phyloP scores from a whole-genome alignment of 1,284 basidiomycete genomes.

The Inonotus obliquus region DNA sequence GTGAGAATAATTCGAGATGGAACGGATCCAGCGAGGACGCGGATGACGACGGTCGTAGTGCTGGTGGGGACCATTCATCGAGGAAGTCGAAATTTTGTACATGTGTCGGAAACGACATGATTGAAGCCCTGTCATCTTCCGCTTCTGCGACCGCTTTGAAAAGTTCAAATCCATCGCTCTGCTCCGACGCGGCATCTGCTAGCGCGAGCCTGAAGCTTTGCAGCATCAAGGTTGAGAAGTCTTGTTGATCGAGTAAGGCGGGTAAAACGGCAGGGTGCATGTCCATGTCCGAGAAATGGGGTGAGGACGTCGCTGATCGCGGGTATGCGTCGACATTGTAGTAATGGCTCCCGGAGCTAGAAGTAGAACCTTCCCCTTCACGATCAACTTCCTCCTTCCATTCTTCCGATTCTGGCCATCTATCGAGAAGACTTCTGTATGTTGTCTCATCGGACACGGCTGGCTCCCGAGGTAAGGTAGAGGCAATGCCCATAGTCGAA shows the following conservation, averaged over 20 bases:
- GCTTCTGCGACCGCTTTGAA: background rate
- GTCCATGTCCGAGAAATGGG: background rate
- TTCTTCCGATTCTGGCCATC: constrained; percentile 11
- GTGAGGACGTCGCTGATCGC: constrained; percentile 3
- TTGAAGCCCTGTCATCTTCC: background rate
- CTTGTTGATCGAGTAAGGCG: background rate
- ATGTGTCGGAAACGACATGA: constrained; percentile 1
- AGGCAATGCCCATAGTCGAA: background rate
- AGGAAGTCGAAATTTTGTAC: constrained; percentile 4
- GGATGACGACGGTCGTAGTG: constrained; percentile 14
- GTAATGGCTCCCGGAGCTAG: background rate
- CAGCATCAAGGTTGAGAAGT: constrained; percentile 1
- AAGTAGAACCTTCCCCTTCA: background rate
- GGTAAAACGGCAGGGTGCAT: background rate
- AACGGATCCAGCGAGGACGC: constrained; percentile 9
- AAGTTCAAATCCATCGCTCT: background rate
- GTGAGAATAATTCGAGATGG: constrained; percentile 11
- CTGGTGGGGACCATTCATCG: constrained; percentile 13
- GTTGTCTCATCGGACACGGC: background rate
- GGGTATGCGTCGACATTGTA: constrained; percentile 4
- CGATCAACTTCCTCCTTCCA: background rate
- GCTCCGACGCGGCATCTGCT: background rate
- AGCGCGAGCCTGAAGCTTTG: constrained; percentile 4
- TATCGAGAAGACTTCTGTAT: background rate
- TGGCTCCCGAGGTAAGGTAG: background rate